Base-by-base conservation (phyloP, 139 green algal genomes). In the Chlorella sp. region DNA sequence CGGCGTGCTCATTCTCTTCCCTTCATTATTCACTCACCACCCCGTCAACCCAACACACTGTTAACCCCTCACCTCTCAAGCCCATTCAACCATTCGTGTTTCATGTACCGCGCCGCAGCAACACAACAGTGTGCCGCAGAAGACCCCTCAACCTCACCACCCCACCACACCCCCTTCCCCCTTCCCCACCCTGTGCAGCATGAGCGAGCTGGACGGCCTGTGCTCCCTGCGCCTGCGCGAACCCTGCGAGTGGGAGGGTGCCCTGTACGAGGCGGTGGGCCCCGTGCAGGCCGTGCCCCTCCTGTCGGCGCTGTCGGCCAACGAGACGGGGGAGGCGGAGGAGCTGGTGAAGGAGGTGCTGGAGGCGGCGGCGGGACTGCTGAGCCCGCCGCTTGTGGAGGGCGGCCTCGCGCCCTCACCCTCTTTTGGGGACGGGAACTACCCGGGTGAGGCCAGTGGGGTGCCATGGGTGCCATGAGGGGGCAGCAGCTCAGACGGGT, bases 221-320 rank as follows among this genome's bases (percentile, higher is more conserved):
- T 88, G 84, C 84, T 40, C 21, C 26, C 84, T 88, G 84, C 84
- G 84, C 84, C 84, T 88, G 66, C 84, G 84, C 39, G 26, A 80
- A 26, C 84, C 84, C 15, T 88, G 84, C 84, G 84, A 81, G 68
- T 88, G 84, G 84, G 68, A 88, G 30, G 84, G 84, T 3, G 71
- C 40, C 36, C 2, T 80, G 84, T 88, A 68, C 30, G 84, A 80
- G 36, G 84, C 84, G 1, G 84, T 88, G 15, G 39, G 24, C 2
- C 57, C 84, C 18, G 84, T 88, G 68, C 64, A 88, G 37, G 4
- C 68, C 0, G 39, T 88, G 30, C 64, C 64, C 19, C 66, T 88
- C 2, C 48, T 76, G 39, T 88, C 84, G 16, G 84, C 66, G 37
- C 68, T 88, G 36, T 64, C 37, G 22, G 68, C 84, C 64, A 88